Base-by-base conservation (phyloP, 345 rosid species). In the Eucalyptus coolabah region DNA sequence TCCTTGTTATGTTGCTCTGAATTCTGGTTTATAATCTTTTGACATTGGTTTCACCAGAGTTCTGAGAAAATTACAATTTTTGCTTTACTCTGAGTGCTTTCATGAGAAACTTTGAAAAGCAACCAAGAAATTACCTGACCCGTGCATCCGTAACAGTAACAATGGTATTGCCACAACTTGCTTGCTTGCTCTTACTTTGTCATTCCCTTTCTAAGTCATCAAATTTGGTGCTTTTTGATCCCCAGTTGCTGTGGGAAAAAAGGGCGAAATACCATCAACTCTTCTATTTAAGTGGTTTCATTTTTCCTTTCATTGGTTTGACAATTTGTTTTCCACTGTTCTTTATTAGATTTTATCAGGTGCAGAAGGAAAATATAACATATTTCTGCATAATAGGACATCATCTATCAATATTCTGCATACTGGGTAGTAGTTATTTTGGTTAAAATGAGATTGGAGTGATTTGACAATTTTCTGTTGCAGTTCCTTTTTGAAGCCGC, bases 401-500 rank as follows among this genome's bases (percentile, higher is more conserved):
- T 77, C 83, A 77, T 37, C 47, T 37, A 77, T 77, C 83, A 77
- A 37, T 77, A 11, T 37, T 37, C 15, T 77, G 83, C 47, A 19
- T 37, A 77, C 28, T 69, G 67, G 83, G 49, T 65, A 9, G 56
- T 50, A 12, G 18, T 51, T 30, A 50, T 69, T 47, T 44, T 50
- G 34, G 86, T 65, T 50, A 44, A 37, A 49, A 63, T 19, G 86
- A 49, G 40, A 60, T 44, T 23, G 83, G 19, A 63, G 45, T 69
- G 45, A 30, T n/a, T 50, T 53, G 87, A 88, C 80, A 86, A 54
- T 30, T 91, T 86, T 81, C 54, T 86, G 89, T 63, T 92, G 90
- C 93, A 96, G 99, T 93, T 96, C 89, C 94, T 96, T 86, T 95
- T 95, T 87, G 97, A 94, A 91, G 96, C 97, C 72, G 94, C 96